Percentiles rank a stretch among this genome's conserved stretches.
Evolutionary conservation across 2,329 filamentous ascomycete genomes (phyloP).

Genomic region (Aureobasidium sp.): DNA sequence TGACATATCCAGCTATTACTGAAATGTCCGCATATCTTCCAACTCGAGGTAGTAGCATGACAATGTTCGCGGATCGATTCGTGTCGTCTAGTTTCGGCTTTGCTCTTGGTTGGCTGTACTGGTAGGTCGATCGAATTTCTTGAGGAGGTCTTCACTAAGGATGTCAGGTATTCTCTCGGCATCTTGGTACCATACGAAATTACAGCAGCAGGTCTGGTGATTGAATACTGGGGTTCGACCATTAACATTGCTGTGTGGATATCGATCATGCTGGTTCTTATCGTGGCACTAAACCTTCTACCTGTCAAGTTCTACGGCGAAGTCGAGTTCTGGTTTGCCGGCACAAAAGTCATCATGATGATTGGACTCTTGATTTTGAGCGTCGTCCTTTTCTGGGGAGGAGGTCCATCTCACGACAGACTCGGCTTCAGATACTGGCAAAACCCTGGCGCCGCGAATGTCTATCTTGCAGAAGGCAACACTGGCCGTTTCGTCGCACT

Average conservation of each 20-base stretch:
- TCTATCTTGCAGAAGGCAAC: conserved; percentile 41
- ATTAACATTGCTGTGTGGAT: conserved; percentile 37
- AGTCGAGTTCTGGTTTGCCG: conserved; percentile 47
- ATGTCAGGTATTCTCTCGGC: conserved; percentile 29
- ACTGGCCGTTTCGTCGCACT: conserved; percentile 47
- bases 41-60: conserved; percentile 45
- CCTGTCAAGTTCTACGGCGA: conserved; percentile 46
- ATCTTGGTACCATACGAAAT: conserved; percentile 35
- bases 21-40: conserved; percentile 56
- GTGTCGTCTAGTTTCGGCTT: conserved; percentile 40
- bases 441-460: conserved; percentile 42
- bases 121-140: background rate
- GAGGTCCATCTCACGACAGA: conserved; percentile 44
- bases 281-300: conserved; percentile 41
- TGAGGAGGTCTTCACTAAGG: background rate
- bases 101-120: conserved; percentile 40
- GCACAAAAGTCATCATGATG: conserved; percentile 45
- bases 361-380: conserved; percentile 46
- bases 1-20: conserved; percentile 26
- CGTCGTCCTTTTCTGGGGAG: conserved; percentile 52
- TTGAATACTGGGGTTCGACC: conserved; percentile 31
- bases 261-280: conserved; percentile 32
- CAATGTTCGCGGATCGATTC: conserved; percentile 41
- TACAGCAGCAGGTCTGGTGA: conserved; percentile 31
- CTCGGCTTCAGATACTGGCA: conserved; percentile 49